A percentile compares a stretch with the other conserved stretches of the same genome.
Evolutionary conservation across 805 yeast genomes (phyloP).

Genomic region (Cyberlindnera lachancei): DNA sequence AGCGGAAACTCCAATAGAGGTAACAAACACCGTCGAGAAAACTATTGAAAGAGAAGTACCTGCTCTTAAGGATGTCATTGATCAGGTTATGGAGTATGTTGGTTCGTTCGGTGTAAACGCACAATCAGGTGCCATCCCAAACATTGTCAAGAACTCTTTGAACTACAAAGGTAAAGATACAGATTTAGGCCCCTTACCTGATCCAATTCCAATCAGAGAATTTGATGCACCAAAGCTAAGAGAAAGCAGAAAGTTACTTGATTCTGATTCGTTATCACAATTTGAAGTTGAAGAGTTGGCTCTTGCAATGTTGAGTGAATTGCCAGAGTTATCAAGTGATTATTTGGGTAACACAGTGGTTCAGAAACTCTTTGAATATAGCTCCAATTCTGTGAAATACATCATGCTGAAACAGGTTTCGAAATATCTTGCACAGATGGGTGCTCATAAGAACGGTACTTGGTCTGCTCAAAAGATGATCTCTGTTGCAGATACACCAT

Average conservation of each 20-base stretch:
- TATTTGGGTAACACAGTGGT: slow-evolving; percentile 94
- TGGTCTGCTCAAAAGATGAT: slow-evolving; percentile 99
- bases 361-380: slow-evolving; percentile 75
- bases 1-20: slow-evolving; percentile 9
- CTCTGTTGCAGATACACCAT: slow-evolving; percentile 56
- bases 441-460: slow-evolving; percentile 95
- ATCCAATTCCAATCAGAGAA: slow-evolving; percentile 55
- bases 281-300: slow-evolving; percentile 76
- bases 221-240: slow-evolving; percentile 86
- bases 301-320: slow-evolving; percentile 75
- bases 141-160: slow-evolving; percentile 38
- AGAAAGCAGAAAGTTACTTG: slow-evolving; percentile 74
- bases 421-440: slow-evolving; percentile 81
- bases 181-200: slow-evolving; percentile 71
- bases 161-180: slow-evolving; percentile 40
- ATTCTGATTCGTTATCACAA: slow-evolving; percentile 42
- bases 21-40: slow-evolving; percentile 3
- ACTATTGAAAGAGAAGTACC: slow-evolving; percentile 17
- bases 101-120: slow-evolving; percentile 26
- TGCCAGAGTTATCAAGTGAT: slow-evolving; percentile 87
- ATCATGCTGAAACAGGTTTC: slow-evolving; percentile 72
- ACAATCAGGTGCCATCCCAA: slow-evolving; percentile 27
- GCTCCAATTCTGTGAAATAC: slow-evolving; percentile 65
- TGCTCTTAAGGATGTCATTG: slow-evolving; percentile 19
- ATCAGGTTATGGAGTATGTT: slow-evolving; percentile 24